Percentiles rank a stretch among this genome's conserved stretches.
phyloP scores from a whole-genome alignment of 164 flowering plant genomes.

The Tinospora cordifolia region DNA sequence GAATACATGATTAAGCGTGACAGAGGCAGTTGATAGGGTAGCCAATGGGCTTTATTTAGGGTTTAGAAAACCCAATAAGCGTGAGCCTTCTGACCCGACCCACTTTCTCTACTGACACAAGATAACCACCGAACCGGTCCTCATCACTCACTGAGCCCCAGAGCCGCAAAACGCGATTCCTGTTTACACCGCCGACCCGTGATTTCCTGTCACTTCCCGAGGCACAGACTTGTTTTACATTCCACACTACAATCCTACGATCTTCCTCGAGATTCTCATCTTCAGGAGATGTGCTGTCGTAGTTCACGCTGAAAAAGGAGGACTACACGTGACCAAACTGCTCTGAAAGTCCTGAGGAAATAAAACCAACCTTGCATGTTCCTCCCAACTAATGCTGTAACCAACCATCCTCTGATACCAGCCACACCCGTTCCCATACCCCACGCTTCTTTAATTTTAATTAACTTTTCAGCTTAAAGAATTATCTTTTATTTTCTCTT shows the following conservation, averaged over 20 bases:
- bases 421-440: neutral
- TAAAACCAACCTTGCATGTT: neutral
- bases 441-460: neutral
- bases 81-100: neutral
- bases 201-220: too few relatives aligned
- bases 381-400: neutral
- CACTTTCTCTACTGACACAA: neutral
- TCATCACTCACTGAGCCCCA: neutral
- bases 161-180: neutral
- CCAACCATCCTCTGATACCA: neutral
- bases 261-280: neutral
- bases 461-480: too few relatives aligned
- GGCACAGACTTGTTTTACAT: too few relatives aligned
- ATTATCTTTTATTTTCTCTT: too few relatives aligned
- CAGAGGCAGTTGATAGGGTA: neutral
- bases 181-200: neutral
- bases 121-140: neutral
- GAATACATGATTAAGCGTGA: neutral
- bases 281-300: neutral
- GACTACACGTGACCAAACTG: neutral
- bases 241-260: neutral
- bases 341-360: neutral
- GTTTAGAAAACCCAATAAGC: neutral
- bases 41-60: neutral
- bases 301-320: too few relatives aligned